Evolutionary conservation across 1,139 yeast genomes (phyloP), one percentile per base, ranked within the genome.

Genomic region (Blastobotrys arbuscula): DNA sequence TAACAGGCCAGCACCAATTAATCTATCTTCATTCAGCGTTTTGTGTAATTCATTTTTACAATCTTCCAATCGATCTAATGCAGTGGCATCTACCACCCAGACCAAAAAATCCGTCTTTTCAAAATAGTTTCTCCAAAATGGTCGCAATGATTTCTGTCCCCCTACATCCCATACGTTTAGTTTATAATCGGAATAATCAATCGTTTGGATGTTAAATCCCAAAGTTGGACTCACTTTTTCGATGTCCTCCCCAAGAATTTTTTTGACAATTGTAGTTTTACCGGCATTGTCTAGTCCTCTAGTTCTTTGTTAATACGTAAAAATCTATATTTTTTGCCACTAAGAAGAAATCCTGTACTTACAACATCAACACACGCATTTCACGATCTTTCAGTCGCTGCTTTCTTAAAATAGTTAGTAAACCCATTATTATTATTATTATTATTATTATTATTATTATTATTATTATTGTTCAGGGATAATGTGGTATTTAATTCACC

Each of bases 121-220:
- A 62, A 85, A 89, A 67, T 89, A 88, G 67, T 89, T 89, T 51
- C 86, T 80, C 97, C 97, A 88, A 64, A 88, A 88, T 19, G 87
- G 80, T 42, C 96, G 73, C 44, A 88, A 68, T 16, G 86, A 76
- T 13, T 76, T 71, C 63, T 89, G 96, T 0, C 97, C 97, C 2
- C 97, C 97, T 10, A 89, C 81, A 61, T 88, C 97, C 97, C 70
- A 81, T 64, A 68, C 59, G 42, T 70, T 69, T 35, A 72, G 56
- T 38, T 64, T 67, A 70, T 77, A 67, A 64, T 77, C 62, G 13
- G 50, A 54, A 42, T 61, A 55, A 18, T 59, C 58, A 3, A 82
- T 69, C 1, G 86, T 80, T 31, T 66, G 72, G 61, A 74, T 84
- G 64, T 72, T 82, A 68, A 76, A 89, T 49, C 86, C 86, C 54